A percentile compares a stretch with the other conserved stretches of the same genome.
phyloP scores from a whole-genome alignment of 2,329 filamentous ascomycete genomes.

The Basipetospora sp. region DNA sequence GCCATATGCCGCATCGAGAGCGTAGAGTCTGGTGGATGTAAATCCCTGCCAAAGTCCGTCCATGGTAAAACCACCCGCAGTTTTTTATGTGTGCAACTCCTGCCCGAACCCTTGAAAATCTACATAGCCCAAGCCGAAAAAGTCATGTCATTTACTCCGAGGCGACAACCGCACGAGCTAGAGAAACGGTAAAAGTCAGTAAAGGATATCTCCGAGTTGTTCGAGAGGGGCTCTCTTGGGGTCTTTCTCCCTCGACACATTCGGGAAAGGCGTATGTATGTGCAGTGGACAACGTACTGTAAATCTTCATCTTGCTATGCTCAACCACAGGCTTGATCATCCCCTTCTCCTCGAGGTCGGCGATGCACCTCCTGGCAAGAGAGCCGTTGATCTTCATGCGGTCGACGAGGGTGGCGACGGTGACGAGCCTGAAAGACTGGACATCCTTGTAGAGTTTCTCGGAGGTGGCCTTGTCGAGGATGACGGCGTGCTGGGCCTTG shows the following conservation, averaged over 20 bases:
- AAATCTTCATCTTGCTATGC: constrained; percentile 97
- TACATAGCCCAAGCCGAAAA: constrained; percentile 6
- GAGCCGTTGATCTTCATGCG: constrained; percentile 99
- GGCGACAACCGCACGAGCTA: constrained; percentile 47
- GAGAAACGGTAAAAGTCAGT: constrained; percentile 15
- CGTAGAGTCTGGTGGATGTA: constrained; percentile 1
- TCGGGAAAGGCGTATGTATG: too few relatives aligned
- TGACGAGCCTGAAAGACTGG: constrained; percentile 98
- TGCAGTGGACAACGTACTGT: too few relatives aligned
- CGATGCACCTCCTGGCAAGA: constrained; percentile 75
- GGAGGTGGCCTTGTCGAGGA: constrained; percentile 93
- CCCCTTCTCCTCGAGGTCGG: constrained; percentile 93
- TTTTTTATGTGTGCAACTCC: constrained; percentile 3
- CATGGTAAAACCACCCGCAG: not conserved
- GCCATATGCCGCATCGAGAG: constrained; percentile 5
- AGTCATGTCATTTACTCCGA: constrained; percentile 23
- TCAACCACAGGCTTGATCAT: constrained; percentile 94
- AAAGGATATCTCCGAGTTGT: not conserved
- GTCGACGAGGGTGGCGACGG: constrained; percentile 95
- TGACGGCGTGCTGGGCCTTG: constrained; percentile 98
- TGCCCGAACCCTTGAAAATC: constrained; percentile 5
- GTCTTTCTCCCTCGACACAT: too few relatives aligned
- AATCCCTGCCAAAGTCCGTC: constrained; percentile 5
- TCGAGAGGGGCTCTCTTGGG: too few relatives aligned
- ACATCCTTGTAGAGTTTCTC: constrained; percentile 99